Percentiles rank a stretch among this genome's conserved stretches.
Evolutionary conservation across 2,329 filamentous ascomycete species (phyloP).

Genomic region (Trichophyton verrucosum): DNA sequence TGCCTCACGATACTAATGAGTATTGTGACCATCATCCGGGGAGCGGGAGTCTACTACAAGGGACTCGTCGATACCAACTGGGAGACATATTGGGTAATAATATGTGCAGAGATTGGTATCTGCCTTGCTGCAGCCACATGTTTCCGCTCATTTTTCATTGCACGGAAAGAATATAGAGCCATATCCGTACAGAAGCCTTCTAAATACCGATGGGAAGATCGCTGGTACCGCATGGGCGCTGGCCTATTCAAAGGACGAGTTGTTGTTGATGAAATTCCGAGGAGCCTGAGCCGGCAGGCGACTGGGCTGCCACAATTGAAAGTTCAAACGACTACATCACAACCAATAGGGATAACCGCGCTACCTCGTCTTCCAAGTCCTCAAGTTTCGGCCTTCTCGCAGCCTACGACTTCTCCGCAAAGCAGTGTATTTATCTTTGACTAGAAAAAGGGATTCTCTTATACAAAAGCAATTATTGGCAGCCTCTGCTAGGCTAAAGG

Average conservation of each 20-base stretch:
- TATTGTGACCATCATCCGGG: constrained; percentile 1
- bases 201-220: not conserved
- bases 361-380: not conserved
- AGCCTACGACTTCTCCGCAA: not conserved
- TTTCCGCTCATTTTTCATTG: constrained; percentile 2
- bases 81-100: constrained; percentile 2
- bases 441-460: not conserved
- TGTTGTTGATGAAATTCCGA: not conserved
- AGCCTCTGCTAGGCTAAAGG: no score
- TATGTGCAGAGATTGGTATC: not conserved
- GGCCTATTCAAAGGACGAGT: not conserved
- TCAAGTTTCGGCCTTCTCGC: not conserved
- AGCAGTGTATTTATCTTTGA: constrained; percentile 1
- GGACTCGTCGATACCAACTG: not conserved
- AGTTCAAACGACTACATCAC: not conserved
- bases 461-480: no score
- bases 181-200: not conserved
- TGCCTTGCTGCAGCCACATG: not conserved
- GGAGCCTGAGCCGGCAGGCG: not conserved
- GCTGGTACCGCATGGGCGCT: not conserved
- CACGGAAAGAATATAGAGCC: not conserved
- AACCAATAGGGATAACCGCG: not conserved
- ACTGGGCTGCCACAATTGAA: not conserved
- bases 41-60: constrained; percentile 1
- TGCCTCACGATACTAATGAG: constrained; percentile 4